phyloP scores from a whole-genome alignment of 129 eudicot genomes.

The Gnaphalium uliginosum region DNA sequence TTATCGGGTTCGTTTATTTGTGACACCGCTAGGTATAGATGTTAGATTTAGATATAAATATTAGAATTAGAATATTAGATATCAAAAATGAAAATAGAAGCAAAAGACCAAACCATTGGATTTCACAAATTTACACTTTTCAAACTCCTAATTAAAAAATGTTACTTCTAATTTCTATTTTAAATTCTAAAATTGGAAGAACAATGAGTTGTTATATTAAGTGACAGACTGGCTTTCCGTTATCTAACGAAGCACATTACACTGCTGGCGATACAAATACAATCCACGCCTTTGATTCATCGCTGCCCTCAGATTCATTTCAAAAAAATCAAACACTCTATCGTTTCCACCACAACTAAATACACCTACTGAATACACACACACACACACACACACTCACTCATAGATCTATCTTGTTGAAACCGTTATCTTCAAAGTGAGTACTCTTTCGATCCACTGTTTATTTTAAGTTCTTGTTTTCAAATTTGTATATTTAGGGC shows the following conservation, averaged over 20 bases:
- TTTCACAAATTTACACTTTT: too few relatives aligned
- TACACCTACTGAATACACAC: neutral
- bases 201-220: too few relatives aligned
- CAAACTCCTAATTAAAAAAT: too few relatives aligned
- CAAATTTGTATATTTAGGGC: neutral
- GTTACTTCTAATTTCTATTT: too few relatives aligned
- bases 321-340: neutral
- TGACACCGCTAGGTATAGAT: too few relatives aligned
- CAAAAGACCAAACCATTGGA: too few relatives aligned
- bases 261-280: neutral
- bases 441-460: neutral
- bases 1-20: too few relatives aligned
- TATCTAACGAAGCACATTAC: neutral
- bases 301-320: neutral
- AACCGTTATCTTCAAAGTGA: conserved; percentile 11
- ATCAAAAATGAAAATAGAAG: too few relatives aligned
- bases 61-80: too few relatives aligned
- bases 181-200: too few relatives aligned
- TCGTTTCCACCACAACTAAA: neutral
- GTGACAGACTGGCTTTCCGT: too few relatives aligned
- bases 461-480: conserved; percentile 5
- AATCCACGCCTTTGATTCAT: neutral
- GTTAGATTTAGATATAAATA: too few relatives aligned
- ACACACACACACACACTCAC: neutral
- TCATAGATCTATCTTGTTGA: conserved; percentile 23